phyloP scores from a whole-genome alignment of 768 basidiomycete genomes.

The Termitomyces bulborhizus region DNA sequence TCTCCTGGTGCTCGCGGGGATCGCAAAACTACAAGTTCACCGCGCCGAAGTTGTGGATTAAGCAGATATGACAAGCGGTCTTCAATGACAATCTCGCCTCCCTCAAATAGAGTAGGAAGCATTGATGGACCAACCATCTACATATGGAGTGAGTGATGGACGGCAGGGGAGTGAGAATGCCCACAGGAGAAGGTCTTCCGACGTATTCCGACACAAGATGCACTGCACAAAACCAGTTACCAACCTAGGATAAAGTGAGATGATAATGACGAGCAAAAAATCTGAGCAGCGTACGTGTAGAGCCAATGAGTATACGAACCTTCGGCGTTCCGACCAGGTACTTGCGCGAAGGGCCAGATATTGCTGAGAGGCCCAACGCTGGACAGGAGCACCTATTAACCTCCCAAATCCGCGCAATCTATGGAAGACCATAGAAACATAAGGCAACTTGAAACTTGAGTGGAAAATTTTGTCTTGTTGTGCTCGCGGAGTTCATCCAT shows the following conservation, averaged over 20 bases:
- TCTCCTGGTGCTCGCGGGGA: conserved; percentile 65
- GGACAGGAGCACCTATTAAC: background rate
- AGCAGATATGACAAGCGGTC: conserved; percentile 50
- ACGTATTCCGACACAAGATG: conserved; percentile 65
- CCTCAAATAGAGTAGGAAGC: conserved; percentile 63
- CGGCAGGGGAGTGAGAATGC: conserved; percentile 11
- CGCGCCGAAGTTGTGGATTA: conserved; percentile 52
- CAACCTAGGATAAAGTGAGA: conserved; percentile 27
- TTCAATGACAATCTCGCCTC: conserved; percentile 61
- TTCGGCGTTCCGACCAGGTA: conserved; percentile 15
- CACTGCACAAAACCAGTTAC: conserved; percentile 46
- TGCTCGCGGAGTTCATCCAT: background rate
- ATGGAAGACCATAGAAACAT: conserved; percentile 6
- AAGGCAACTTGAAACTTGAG: background rate
- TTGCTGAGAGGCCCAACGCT: background rate
- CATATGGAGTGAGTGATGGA: conserved; percentile 1
- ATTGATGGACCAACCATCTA: conserved; percentile 76
- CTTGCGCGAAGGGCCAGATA: conserved; percentile 10
- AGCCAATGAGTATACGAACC: conserved; percentile 7
- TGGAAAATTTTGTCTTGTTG: background rate
- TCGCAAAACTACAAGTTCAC: conserved; percentile 68
- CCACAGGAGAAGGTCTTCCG: conserved; percentile 47
- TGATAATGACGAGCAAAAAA: background rate
- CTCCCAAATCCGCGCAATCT: background rate
- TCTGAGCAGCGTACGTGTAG: conserved; percentile 14